Conservation (phyloP, 78 protist species). For the Neovahlkampfia damariscottae region DNA sequence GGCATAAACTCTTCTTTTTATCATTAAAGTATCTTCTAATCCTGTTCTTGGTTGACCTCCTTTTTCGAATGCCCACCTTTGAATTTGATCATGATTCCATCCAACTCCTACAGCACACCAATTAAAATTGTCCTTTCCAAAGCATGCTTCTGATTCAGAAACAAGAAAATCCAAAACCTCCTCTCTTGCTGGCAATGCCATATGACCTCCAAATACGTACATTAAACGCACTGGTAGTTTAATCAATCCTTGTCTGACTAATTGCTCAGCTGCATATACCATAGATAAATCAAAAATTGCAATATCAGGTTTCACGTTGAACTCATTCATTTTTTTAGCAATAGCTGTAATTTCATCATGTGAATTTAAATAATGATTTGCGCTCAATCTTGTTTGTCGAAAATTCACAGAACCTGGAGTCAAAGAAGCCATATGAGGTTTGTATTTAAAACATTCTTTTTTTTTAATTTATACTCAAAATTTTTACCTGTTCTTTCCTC, state of each 20-base stretch:
- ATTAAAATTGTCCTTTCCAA: background rate
- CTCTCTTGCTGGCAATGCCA: background rate
- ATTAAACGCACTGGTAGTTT: background rate
- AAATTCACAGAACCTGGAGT: background rate
- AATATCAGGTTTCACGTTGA: background rate
- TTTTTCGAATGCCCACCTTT: background rate
- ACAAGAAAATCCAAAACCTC: background rate
- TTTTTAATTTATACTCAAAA: background rate
- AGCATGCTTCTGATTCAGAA: background rate
- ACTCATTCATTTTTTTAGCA: background rate
- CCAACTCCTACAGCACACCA: background rate
- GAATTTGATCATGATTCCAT: background rate
- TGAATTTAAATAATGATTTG: background rate
- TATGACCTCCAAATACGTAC: conserved; percentile 2
- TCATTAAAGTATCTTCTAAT: background rate
- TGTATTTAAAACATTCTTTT: background rate
- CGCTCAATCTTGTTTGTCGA: background rate
- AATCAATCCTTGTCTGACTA: background rate
- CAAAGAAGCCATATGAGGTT: background rate
- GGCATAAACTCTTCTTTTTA: background rate
- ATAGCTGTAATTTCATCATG: background rate
- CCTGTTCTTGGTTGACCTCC: background rate
- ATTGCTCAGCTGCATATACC: background rate
- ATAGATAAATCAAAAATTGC: background rate
- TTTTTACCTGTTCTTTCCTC: background rate